Evolutionary conservation across 129 eudicot genomes (phyloP).

Genomic region (Mikania micrantha): DNA sequence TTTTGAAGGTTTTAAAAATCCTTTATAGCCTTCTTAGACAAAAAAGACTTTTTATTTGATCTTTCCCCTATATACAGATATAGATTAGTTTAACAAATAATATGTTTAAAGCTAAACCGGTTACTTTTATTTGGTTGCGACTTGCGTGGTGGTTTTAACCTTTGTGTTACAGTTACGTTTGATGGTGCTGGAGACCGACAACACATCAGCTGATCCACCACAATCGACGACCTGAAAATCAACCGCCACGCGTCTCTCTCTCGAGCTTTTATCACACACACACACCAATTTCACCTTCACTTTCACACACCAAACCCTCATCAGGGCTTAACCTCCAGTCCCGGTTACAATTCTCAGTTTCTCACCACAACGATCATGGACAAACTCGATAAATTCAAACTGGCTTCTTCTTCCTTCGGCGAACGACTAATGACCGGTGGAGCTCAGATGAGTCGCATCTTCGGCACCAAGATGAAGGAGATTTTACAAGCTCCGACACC

Average conservation of each 20-base stretch:
- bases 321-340: not conserved
- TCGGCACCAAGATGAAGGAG: constrained; percentile 60
- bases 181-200: constrained; percentile 9
- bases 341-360: not conserved
- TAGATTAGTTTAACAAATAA: too few relatives aligned
- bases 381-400: constrained; percentile 53
- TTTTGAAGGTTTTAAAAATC: too few relatives aligned
- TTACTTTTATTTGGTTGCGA: not conserved
- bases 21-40: too few relatives aligned
- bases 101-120: too few relatives aligned
- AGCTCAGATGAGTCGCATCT: constrained; percentile 47
- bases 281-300: constrained; percentile 19
- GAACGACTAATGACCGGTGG: constrained; percentile 64
- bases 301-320: not conserved
- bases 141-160: not conserved
- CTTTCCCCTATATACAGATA: too few relatives aligned
- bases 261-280: not conserved
- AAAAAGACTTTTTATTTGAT: too few relatives aligned
- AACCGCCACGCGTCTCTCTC: constrained; percentile 16
- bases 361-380: constrained; percentile 9
- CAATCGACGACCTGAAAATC: not conserved
- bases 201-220: constrained; percentile 24
- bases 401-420: constrained; percentile 76
- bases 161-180: not conserved
- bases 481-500: constrained; percentile 66